Conservation (phyloP, 2,329 filamentous ascomycete species). For the Thelonectria olida region DNA sequence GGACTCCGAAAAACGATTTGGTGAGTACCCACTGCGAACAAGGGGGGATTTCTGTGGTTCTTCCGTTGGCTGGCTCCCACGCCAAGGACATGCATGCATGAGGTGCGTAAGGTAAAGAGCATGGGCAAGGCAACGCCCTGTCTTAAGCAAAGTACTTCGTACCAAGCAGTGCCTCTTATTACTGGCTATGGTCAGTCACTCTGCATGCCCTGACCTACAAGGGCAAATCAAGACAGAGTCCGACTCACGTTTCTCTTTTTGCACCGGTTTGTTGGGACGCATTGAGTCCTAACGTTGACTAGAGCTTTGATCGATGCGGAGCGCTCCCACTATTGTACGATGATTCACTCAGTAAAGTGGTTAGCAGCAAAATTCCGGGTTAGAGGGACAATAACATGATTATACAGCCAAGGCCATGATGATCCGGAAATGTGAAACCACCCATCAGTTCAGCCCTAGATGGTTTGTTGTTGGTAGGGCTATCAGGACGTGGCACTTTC, state of each 20-base stretch:
- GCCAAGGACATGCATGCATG: slow-evolving; percentile 22
- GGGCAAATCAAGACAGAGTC: not conserved
- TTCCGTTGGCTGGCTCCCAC: slow-evolving; percentile 9
- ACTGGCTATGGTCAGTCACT: not conserved
- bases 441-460: not conserved
- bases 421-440: not conserved
- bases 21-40: slow-evolving; percentile 1
- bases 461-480: not conserved
- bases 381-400: too few species aligned
- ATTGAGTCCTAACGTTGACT: not conserved
- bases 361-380: too few species aligned
- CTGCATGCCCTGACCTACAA: not conserved
- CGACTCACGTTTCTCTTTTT: not conserved
- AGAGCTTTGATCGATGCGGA: not conserved
- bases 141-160: not conserved
- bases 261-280: not conserved
- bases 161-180: not conserved
- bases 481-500: too few species aligned
- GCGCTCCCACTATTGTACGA: not conserved
- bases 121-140: slow-evolving; percentile 7
- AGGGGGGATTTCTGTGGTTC: slow-evolving; percentile 9
- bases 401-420: too few species aligned
- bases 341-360: too few species aligned
- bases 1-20: not conserved
- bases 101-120: slow-evolving; percentile 20